Evolutionary conservation across 2,329 filamentous ascomycete species (phyloP).

Genomic region (Trichoderma citrinoviride): DNA sequence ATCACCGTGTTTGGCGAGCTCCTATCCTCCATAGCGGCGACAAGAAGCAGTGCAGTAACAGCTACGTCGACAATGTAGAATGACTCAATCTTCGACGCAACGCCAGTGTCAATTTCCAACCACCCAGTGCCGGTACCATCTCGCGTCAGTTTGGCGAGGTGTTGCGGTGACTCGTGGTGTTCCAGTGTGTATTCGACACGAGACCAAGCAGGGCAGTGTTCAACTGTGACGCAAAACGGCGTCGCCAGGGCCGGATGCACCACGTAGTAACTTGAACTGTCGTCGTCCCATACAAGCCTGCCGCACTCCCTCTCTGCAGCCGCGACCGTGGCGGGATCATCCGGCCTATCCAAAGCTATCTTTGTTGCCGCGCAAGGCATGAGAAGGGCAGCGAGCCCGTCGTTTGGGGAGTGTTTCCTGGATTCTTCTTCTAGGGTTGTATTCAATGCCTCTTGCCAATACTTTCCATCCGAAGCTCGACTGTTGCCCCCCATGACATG

Average conservation of each 20-base stretch:
- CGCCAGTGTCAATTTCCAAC: constrained; percentile 59
- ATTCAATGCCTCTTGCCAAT: constrained; percentile 57
- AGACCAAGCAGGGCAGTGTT: constrained; percentile 57
- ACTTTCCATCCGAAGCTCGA: constrained; percentile 40
- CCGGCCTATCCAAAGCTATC: constrained; percentile 59
- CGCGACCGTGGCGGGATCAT: constrained; percentile 57
- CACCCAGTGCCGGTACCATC: constrained; percentile 59
- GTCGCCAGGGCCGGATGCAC: constrained; percentile 62
- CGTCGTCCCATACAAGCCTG: constrained; percentile 68
- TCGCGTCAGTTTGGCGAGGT: constrained; percentile 58
- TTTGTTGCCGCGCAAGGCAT: constrained; percentile 65
- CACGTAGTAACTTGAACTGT: constrained; percentile 58
- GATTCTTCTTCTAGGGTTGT: constrained; percentile 58
- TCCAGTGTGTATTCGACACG: constrained; percentile 64
- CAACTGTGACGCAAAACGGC: constrained; percentile 60
- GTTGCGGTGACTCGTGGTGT: constrained; percentile 60
- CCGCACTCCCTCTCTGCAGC: constrained; percentile 68
- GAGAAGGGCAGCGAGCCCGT: constrained; percentile 64
- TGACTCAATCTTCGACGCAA: constrained; percentile 57
- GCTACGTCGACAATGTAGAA: constrained; percentile 63
- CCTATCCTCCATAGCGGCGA: constrained; percentile 56
- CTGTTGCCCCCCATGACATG: constrained; percentile 32
- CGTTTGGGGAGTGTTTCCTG: constrained; percentile 53
- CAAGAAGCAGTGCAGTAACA: constrained; percentile 58
- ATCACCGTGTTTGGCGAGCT: constrained; percentile 38